Conservation (phyloP, 2,329 filamentous ascomycete genomes). For the Penicillium capsulatum region DNA sequence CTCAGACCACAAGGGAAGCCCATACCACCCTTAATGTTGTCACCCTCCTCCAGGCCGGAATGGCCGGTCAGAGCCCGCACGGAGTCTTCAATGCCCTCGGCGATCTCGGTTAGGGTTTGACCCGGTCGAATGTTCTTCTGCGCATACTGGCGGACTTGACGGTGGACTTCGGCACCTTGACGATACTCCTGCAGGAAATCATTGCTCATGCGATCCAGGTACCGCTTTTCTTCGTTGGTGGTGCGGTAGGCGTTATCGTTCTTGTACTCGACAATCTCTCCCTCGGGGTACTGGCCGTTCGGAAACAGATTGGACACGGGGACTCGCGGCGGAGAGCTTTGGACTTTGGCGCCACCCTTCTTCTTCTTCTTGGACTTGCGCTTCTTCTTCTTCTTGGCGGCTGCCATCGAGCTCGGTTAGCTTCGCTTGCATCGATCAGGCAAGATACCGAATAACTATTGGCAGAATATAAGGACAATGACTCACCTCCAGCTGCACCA, state of each 20-base stretch:
- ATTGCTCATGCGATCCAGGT: constrained; percentile 73
- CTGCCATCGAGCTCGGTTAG: constrained; percentile 20
- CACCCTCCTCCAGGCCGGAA: constrained; percentile 70
- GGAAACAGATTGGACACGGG: constrained; percentile 70
- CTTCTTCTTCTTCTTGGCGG: constrained; percentile 76
- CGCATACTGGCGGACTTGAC: constrained; percentile 79
- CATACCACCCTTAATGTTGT: constrained; percentile 73
- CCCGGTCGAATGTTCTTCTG: constrained; percentile 77
- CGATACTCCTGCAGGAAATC: constrained; percentile 79
- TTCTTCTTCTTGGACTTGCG: constrained; percentile 73
- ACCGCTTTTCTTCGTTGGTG: constrained; percentile 78
- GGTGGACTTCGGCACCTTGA: constrained; percentile 81
- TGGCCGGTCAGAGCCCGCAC: constrained; percentile 75
- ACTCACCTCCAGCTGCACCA: constrained; percentile 36
- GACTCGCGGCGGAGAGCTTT: constrained; percentile 74
- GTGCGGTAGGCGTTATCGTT: constrained; percentile 75
- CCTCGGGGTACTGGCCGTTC: constrained; percentile 67
- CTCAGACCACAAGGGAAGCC: constrained; percentile 82
- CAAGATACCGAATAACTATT: neutral
- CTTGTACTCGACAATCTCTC: constrained; percentile 72
- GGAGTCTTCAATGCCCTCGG: constrained; percentile 79
- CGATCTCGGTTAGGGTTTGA: constrained; percentile 74
- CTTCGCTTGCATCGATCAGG: neutral
- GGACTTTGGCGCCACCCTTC: constrained; percentile 56
- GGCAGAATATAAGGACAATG: neutral